Evolutionary conservation across 345 rosid species (phyloP).

Genomic region (Eucalyptus pauciflora): DNA sequence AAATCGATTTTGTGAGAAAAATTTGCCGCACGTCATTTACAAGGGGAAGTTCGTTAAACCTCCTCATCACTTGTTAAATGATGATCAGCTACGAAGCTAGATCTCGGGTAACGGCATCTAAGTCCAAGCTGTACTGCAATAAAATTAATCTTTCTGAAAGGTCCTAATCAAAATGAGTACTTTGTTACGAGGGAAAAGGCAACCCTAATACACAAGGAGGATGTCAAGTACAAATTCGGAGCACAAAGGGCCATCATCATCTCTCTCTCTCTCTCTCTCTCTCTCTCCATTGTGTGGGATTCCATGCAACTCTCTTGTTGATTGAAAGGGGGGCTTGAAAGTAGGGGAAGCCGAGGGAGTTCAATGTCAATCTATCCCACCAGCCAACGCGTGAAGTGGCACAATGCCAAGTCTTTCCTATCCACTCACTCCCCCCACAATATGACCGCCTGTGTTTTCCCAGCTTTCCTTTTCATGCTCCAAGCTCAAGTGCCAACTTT

Average conservation of each 20-base stretch:
- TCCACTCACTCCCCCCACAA: constrained; percentile 16
- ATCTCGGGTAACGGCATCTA: not conserved
- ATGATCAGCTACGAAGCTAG: not conserved
- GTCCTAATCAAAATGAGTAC: not conserved
- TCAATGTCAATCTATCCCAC: not conserved
- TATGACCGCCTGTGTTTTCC: not conserved
- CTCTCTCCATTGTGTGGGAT: not conserved
- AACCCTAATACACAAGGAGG: not conserved
- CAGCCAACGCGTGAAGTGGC: constrained; percentile 21
- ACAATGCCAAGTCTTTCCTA: constrained; percentile 9
- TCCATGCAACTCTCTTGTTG: constrained; percentile 1
- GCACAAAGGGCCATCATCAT: not conserved
- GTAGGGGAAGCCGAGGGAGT: not conserved
- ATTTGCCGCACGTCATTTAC: not conserved
- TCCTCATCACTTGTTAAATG: not conserved
- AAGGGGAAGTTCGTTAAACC: not conserved
- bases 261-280: not conserved
- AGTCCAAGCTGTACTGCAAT: not conserved
- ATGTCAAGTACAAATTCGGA: not conserved
- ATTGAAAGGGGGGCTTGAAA: not conserved
- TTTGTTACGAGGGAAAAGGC: not conserved
- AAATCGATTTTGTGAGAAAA: not conserved
- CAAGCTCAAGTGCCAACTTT: not conserved
- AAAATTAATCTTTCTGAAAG: not conserved
- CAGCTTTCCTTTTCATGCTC: constrained; percentile 1